phyloP scores from a whole-genome alignment of 257 asterid genomes.

The Primulina tabacum region DNA sequence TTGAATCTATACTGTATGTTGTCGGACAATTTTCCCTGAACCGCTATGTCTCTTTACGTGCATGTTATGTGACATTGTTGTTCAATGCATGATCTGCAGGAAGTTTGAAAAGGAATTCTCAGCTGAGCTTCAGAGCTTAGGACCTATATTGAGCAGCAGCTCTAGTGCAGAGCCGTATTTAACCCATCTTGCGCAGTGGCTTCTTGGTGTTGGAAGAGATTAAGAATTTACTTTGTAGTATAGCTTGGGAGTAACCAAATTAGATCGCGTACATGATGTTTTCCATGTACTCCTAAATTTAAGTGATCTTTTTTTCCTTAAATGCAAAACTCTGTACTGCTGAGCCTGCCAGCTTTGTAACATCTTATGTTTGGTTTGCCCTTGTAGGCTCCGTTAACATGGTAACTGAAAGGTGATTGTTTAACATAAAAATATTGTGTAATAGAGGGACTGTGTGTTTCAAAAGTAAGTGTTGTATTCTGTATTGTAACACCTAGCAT shows the following conservation, averaged over 20 bases:
- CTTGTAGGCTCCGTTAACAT: too few species aligned
- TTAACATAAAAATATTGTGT: too few species aligned
- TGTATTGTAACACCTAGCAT: too few species aligned
- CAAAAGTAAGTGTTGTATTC: too few species aligned
- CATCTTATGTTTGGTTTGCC: too few species aligned
- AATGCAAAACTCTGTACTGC: too few species aligned
- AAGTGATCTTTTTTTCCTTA: too few species aligned
- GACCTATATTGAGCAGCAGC: constrained; percentile 87
- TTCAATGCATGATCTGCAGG: constrained; percentile 44
- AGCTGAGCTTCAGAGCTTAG: constrained; percentile 71
- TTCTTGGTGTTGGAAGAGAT: constrained; percentile 89
- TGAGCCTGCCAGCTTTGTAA: too few species aligned
- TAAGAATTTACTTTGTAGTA: constrained; percentile 29
- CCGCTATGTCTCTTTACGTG: neutral
- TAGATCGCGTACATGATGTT: too few species aligned
- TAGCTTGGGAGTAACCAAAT: neutral
- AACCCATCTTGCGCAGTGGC: constrained; percentile 97
- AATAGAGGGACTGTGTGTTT: too few species aligned
- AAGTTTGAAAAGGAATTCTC: constrained; percentile 81
- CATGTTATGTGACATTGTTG: constrained; percentile 7
- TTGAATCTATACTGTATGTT: constrained; percentile 75
- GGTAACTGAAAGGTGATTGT: too few species aligned
- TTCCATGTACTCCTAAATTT: too few species aligned
- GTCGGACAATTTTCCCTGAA: constrained; percentile 5
- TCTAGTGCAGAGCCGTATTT: constrained; percentile 87